Evolutionary conservation across 768 basidiomycete genomes (phyloP).

Genomic region (Coprinopsis cinerea): DNA sequence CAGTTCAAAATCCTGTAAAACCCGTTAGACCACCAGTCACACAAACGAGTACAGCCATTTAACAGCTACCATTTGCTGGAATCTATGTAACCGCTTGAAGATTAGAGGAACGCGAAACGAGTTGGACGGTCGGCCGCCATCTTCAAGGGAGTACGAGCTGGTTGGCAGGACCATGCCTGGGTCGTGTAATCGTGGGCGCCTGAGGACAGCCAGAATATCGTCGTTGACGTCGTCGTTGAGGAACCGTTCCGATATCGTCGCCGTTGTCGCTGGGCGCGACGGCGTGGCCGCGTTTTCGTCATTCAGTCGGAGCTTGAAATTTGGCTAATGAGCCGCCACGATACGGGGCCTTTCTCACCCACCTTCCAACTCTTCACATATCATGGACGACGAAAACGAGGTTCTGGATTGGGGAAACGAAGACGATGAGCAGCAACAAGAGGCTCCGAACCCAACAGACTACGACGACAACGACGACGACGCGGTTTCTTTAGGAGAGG

Average conservation of each 20-base stretch:
- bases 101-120: slow-evolving; percentile 58
- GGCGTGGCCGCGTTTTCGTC: slow-evolving; percentile 17
- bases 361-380: slow-evolving; percentile 16
- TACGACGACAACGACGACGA: slow-evolving; percentile 48
- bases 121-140: slow-evolving; percentile 30
- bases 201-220: slow-evolving; percentile 32
- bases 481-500: slow-evolving; percentile 69
- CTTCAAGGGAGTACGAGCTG: slow-evolving; percentile 33
- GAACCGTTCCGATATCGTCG: slow-evolving; percentile 4
- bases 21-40: background rate
- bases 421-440: slow-evolving; percentile 32
- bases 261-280: slow-evolving; percentile 3
- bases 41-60: background rate
- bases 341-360: slow-evolving; percentile 11
- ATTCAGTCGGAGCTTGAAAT: slow-evolving; percentile 21
- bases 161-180: slow-evolving; percentile 35
- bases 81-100: slow-evolving; percentile 71
- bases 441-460: slow-evolving; percentile 19
- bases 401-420: slow-evolving; percentile 63
- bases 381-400: slow-evolving; percentile 63
- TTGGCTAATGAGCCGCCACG: slow-evolving; percentile 4
- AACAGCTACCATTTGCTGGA: slow-evolving; percentile 76
- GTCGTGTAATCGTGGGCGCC: slow-evolving; percentile 28
- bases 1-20: slow-evolving; percentile 84
- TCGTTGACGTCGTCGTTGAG: slow-evolving; percentile 2